Evolutionary conservation across 176 grass and related monocot genomes (phyloP).

Genomic region (Rhynchospora breviuscula): DNA sequence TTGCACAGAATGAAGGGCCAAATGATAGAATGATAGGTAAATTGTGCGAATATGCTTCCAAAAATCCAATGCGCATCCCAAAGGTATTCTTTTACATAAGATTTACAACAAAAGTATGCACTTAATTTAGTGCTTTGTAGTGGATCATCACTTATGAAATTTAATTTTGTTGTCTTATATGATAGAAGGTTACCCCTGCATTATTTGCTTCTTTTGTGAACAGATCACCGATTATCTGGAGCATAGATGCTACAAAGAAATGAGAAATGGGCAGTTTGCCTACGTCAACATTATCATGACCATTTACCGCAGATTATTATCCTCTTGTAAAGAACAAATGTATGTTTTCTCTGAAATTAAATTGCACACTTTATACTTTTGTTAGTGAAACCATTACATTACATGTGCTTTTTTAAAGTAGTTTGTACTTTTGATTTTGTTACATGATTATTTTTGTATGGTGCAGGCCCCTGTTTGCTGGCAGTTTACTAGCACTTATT

Average conservation of each 20-base stretch:
- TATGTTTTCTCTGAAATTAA: conserved; percentile 30
- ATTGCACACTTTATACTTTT: not conserved
- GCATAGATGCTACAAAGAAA: conserved; percentile 89
- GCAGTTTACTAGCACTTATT: conserved; percentile 81
- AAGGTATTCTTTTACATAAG: conserved; percentile 34
- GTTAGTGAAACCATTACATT: conserved; percentile 2
- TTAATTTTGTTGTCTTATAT: not conserved
- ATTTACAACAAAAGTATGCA: not conserved
- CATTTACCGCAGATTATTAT: conserved; percentile 84
- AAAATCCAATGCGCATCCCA: conserved; percentile 73
- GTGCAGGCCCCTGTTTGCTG: conserved; percentile 90
- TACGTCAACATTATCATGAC: conserved; percentile 81
- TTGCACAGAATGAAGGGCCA: conserved; percentile 63
- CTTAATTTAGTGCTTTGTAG: not conserved
- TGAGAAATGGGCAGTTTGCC: conserved; percentile 76
- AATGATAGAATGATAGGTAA: conserved; percentile 83
- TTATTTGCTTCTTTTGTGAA: conserved; percentile 23
- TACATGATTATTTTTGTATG: conserved; percentile 20
- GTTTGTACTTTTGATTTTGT: conserved; percentile 15
- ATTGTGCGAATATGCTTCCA: conserved; percentile 73
- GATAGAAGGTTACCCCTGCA: not conserved
- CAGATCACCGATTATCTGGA: conserved; percentile 93
- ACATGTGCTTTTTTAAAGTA: not conserved
- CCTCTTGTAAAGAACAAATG: conserved; percentile 95
- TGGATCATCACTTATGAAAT: conserved; percentile 18